phyloP scores from a whole-genome alignment of 2,329 filamentous ascomycete species.

The Didymella sp. region DNA sequence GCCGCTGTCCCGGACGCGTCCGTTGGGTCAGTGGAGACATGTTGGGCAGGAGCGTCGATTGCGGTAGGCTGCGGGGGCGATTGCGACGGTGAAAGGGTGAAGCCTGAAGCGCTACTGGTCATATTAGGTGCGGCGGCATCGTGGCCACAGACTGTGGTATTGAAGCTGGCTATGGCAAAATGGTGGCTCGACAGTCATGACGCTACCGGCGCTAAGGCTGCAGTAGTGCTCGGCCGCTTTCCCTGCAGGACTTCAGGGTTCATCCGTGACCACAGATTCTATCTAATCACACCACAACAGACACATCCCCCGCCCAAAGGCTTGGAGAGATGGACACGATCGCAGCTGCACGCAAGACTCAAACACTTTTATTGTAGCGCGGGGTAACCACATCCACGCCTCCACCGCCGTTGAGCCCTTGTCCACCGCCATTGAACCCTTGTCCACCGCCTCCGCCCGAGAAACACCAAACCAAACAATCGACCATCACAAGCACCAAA shows the following conservation, averaged over 20 bases:
- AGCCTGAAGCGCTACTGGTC: conserved; percentile 28
- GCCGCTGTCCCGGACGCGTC: conserved; percentile 22
- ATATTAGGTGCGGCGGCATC: conserved; percentile 35
- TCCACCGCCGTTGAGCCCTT: conserved; percentile 25
- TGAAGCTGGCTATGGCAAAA: conserved; percentile 11
- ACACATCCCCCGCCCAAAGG: conserved; percentile 20
- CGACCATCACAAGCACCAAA: conserved; percentile 29
- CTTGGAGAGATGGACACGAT: conserved; percentile 13
- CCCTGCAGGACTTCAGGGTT: conserved; percentile 22
- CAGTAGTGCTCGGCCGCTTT: background rate
- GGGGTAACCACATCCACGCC: conserved; percentile 13
- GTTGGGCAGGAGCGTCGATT: conserved; percentile 5
- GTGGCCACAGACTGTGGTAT: conserved; percentile 5
- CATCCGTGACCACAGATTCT: conserved; percentile 23
- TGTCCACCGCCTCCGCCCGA: conserved; percentile 15
- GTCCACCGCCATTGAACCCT: conserved; percentile 13
- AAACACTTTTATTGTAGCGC: conserved; percentile 8
- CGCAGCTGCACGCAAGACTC: background rate
- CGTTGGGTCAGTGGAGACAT: conserved; percentile 23
- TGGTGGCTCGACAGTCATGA: conserved; percentile 25
- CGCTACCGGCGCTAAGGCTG: conserved; percentile 24
- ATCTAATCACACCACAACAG: conserved; percentile 31
- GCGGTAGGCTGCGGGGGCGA: conserved; percentile 18
- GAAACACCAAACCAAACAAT: conserved; percentile 18
- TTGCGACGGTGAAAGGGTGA: conserved; percentile 22